Base-by-base conservation (phyloP, 495 filamentous ascomycete species). In the Aspergillus nanangensis region DNA sequence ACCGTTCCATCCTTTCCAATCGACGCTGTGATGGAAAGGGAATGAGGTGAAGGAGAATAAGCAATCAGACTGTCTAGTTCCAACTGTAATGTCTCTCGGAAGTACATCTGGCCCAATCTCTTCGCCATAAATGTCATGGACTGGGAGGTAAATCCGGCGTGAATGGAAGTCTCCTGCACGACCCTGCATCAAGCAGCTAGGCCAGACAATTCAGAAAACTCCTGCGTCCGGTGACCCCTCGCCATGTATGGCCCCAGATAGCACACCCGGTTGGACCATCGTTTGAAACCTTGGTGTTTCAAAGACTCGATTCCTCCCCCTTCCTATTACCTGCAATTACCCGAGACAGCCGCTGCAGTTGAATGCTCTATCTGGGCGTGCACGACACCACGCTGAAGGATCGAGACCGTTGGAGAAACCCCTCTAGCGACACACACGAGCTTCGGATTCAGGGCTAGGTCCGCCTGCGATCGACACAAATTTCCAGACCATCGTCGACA, bases 311-410 rank as follows among this genome's bases (percentile, higher is more conserved):
- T 14, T 17, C 21, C 22, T 37, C 32, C 25, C 21, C 21, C 24
- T 41, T 37, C 35, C 20, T 8, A 25, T 29, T 33, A 20, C 38
- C 41, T 54, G 51, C 51, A 50, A 32, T 33, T 54, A 50, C 47
- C 51, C 51, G 51, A 47, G 46, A 50, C 38, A 52, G 33, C 25
- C 33, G 39, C 39, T 25, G 23, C 21, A 45, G 9, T n/a, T 27
- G 21, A 9, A 37, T 4, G 21, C 34, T n/a, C 21, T 5, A 17
- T 47, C 34, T 25, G 32, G 24, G 36, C 43, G 33, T 27, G 33
- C 34, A 24, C 21, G 27, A 38, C 43, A 15, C 2, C 5, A 27
- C 13, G 10, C 14, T 8, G 15, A 11, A 15, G 33, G 22, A 20
- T 39, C 37, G 37, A 39, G 37, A 39, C 37, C 37, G 9, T 18